These are phyloP conservation scores for Pseudozyma sp. DNA, from an alignment of 1,284 basidiomycete species.

Conservation along the genomic window DNA sequence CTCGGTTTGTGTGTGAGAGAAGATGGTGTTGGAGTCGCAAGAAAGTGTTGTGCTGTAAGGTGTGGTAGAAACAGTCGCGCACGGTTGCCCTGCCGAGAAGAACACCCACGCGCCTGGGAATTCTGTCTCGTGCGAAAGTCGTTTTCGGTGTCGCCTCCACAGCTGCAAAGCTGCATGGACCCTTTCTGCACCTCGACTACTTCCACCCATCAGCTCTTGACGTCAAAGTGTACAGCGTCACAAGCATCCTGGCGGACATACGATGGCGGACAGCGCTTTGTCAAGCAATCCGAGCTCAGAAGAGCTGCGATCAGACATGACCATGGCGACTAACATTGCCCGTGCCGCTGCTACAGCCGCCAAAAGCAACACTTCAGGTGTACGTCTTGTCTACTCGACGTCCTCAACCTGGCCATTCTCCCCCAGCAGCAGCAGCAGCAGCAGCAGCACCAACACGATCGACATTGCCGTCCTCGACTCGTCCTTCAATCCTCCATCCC, in stretches of 20 bases:
- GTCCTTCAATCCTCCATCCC: constrained; percentile 92
- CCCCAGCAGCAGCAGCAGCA: neutral
- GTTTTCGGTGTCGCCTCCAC: constrained; percentile 1
- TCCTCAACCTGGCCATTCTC: constrained; percentile 28
- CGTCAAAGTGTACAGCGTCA: too few species aligned
- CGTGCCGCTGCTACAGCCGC: constrained; percentile 19
- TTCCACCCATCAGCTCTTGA: too few species aligned
- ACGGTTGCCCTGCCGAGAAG: neutral
- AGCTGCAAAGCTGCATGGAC: neutral
- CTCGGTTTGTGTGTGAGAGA: neutral
- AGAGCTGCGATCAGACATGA: constrained; percentile 13
- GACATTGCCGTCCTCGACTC: constrained; percentile 80
- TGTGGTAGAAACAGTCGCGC: neutral
- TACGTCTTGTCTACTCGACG: constrained; percentile 49
- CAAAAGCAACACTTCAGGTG: constrained; percentile 17
- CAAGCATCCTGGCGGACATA: neutral
- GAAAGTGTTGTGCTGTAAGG: constrained; percentile 15
- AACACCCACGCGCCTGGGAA: neutral
- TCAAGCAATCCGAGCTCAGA: neutral
- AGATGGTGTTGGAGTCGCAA: constrained; percentile 6
- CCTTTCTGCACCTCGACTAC: neutral
- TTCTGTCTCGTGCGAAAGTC: constrained; percentile 31
- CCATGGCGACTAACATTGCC: constrained; percentile 22
- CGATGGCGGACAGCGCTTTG: constrained; percentile 6
- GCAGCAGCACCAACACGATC: neutral